Conservation (phyloP, 164 flowering plant genomes). For the Magnolia officinalis region DNA sequence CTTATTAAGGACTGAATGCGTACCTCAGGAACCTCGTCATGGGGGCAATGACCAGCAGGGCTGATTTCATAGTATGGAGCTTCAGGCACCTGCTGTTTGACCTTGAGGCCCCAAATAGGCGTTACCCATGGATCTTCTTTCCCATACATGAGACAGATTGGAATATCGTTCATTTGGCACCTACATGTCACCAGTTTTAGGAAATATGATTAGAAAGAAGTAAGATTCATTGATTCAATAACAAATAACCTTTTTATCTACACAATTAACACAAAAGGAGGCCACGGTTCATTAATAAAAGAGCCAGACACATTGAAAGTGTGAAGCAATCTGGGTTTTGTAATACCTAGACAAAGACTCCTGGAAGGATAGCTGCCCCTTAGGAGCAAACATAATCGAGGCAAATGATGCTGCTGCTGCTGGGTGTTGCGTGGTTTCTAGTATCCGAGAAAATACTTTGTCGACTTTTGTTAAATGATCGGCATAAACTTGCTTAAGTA, state of each 20-base stretch:
- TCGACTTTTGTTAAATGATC: constrained; percentile 85
- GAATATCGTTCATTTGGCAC: constrained; percentile 54
- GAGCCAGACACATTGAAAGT: neutral
- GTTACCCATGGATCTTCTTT: constrained; percentile 98
- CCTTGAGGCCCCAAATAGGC: constrained; percentile 79
- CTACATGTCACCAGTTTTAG: constrained; percentile 25
- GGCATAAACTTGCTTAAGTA: constrained; percentile 86
- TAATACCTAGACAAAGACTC: constrained; percentile 66
- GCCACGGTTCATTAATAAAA: neutral
- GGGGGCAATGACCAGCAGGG: constrained; percentile 99
- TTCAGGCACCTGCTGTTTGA: constrained; percentile 70
- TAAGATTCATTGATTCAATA: neutral
- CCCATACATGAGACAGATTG: constrained; percentile 88
- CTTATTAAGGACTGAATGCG: neutral
- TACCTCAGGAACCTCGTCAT: constrained; percentile 99
- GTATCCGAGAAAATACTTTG: constrained; percentile 68
- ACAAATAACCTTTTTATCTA: neutral
- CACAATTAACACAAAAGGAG: neutral
- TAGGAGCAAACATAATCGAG: constrained; percentile 94
- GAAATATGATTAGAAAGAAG: neutral
- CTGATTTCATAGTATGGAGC: constrained; percentile 91
- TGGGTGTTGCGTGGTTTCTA: constrained; percentile 79
- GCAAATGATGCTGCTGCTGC: constrained; percentile 98
- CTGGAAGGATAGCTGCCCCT: constrained; percentile 63
- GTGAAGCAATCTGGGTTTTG: neutral